Evolutionary conservation across 2,329 filamentous ascomycete species (phyloP).

Genomic region (Cryoendolithus antarcticus): DNA sequence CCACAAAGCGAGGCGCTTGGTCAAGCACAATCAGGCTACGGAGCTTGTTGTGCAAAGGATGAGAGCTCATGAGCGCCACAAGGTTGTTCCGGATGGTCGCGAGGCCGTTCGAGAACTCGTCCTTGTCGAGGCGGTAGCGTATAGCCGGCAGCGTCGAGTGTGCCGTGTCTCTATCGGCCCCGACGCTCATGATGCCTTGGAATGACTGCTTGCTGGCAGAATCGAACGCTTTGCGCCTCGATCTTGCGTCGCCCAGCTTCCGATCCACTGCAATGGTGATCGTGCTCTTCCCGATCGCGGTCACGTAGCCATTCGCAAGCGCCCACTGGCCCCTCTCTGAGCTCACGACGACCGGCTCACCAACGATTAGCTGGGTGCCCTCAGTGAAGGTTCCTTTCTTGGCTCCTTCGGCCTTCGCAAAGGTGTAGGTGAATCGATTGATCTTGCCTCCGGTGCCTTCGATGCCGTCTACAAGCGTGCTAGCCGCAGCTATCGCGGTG

Average conservation of each 20-base stretch:
- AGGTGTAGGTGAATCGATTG: constrained; percentile 79
- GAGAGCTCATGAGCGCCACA: constrained; percentile 65
- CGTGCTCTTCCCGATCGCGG: constrained; percentile 57
- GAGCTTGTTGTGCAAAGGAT: constrained; percentile 38
- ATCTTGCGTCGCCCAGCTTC: constrained; percentile 73
- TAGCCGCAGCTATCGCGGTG: constrained; percentile 8
- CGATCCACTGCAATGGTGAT: constrained; percentile 87
- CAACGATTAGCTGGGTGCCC: constrained; percentile 65
- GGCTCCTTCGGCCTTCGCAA: constrained; percentile 26
- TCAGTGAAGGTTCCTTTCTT: constrained; percentile 51
- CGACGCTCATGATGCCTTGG: constrained; percentile 60
- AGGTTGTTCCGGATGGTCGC: constrained; percentile 88
- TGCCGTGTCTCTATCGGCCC: constrained; percentile 43
- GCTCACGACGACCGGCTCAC: constrained; percentile 91
- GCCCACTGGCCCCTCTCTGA: constrained; percentile 94
- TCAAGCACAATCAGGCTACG: constrained; percentile 72
- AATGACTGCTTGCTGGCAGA: constrained; percentile 70
- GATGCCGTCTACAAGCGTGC: constrained; percentile 15
- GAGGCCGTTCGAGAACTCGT: constrained; percentile 98
- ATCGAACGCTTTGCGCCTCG: constrained; percentile 64
- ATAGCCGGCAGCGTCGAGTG: constrained; percentile 34
- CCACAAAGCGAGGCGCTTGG: constrained; percentile 56
- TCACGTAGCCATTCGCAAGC: constrained; percentile 82
- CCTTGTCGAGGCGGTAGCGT: constrained; percentile 78
- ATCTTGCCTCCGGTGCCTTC: constrained; percentile 54